These are phyloP conservation scores for Ascochyta koolunga DNA, from an alignment of 2,329 filamentous ascomycete genomes.

Conservation along the genomic window DNA sequence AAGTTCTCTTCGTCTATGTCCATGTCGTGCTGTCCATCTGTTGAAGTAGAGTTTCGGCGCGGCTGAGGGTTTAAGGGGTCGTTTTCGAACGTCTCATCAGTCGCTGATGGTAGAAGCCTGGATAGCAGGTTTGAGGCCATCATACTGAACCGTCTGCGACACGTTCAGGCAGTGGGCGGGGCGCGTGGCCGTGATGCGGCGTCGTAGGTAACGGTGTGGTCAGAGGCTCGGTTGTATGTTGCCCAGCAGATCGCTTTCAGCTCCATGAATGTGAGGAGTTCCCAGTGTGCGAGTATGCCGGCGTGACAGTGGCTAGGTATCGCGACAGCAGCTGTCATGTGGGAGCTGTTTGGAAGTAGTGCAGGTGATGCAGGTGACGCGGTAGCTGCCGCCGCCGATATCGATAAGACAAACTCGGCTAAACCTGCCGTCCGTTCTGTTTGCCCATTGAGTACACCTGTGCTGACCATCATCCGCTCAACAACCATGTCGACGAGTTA, in stretches of 20 bases:
- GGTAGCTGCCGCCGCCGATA: conserved; percentile 20
- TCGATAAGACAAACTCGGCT: conserved; percentile 38
- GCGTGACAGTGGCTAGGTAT: conserved; percentile 20
- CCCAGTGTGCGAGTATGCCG: conserved; percentile 27
- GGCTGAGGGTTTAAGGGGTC: conserved; percentile 31
- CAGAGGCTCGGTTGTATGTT: conserved; percentile 26
- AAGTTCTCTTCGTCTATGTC: conserved; percentile 58
- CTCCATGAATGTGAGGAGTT: conserved; percentile 30
- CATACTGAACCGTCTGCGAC: conserved; percentile 37
- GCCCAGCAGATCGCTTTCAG: conserved; percentile 19
- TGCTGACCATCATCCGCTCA: conserved; percentile 5
- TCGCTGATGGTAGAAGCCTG: conserved; percentile 56
- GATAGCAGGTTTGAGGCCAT: conserved; percentile 62
- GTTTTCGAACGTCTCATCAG: conserved; percentile 56
- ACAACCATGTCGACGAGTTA: conserved; percentile 39
- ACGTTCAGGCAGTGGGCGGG: conserved; percentile 36
- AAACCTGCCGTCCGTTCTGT: conserved; percentile 20
- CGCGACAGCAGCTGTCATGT: conserved; percentile 31
- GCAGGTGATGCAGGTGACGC: conserved; percentile 38
- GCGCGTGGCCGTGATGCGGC: conserved; percentile 31
- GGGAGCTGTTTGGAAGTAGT: conserved; percentile 21
- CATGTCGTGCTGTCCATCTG: conserved; percentile 55
- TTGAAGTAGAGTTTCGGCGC: conserved; percentile 32
- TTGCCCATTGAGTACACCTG: conserved; percentile 23
- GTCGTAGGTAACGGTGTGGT: conserved; percentile 17